Base-by-base conservation (phyloP, 116 monocot genomes). In the Phalaenopsis hybrid region DNA sequence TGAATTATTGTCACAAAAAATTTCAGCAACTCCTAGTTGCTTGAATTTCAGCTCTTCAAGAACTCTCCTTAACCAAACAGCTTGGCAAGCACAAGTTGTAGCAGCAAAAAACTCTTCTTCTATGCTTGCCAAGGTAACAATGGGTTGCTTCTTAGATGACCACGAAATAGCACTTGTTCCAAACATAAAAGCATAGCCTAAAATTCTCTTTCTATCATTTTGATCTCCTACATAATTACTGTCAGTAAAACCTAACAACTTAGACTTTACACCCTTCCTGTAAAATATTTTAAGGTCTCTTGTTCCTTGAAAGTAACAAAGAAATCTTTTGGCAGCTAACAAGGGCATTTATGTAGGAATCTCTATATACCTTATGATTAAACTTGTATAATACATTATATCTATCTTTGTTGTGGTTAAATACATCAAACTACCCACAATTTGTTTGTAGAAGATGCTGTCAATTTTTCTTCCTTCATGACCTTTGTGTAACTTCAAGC, bases 161-260 rank as follows among this genome's bases (percentile, higher is more conserved):
- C 50, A 50, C 11, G 2, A 50, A 50, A 50, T 50, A 50, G 0
- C 75, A 8, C 55, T 1, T 55, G 74, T 49, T 0, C 81, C 37
- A 6, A 82, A 1, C 0, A 58, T 9, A 34, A 82, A 80, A 57
- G 46, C 73, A 81, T 69, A 55, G 10, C 81, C 0, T 23, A 9
- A 52, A 41, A 67, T 76, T 15, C 25, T 77, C 31, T 28, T 82
- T 44, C 4, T 18, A 76, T 77, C 31, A 82, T 77, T 77, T 23
- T 21, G 15, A 82, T 82, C 82, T 77, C 82, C 23, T 46, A 13
- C 77, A 76, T 45, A 77, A 77, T 82, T 44, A 67, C 15, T 67
- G 0, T 82, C 65, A 44, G 15, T 44, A 77, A 77, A 76, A 12
- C 18, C 11, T 46, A 44, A 46, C 43, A 82, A 37, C 0, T 37